Conservation (phyloP, 768 basidiomycete species). For the Crassisporium funariophilum region DNA sequence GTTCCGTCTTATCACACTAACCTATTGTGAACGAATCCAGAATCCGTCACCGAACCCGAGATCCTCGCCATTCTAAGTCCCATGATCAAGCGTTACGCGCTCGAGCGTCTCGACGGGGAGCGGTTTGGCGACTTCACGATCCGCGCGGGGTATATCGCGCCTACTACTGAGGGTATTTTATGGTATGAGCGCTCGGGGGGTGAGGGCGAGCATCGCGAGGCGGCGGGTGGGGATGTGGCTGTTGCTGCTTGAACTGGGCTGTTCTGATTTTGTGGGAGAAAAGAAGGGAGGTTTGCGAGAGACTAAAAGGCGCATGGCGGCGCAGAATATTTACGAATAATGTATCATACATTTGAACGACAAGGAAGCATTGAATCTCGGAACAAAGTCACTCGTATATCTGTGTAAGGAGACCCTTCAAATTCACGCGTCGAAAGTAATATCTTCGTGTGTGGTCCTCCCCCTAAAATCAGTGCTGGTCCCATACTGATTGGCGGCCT, state of each 20-base stretch:
- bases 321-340: too few relatives aligned
- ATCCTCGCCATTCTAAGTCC: constrained; percentile 86
- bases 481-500: too few relatives aligned
- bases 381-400: too few relatives aligned
- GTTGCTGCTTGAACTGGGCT: constrained; percentile 12
- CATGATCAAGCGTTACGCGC: constrained; percentile 93
- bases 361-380: too few relatives aligned
- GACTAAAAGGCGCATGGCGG: too few relatives aligned
- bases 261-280: too few relatives aligned
- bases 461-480: too few relatives aligned
- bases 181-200: constrained; percentile 90
- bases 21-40: constrained; percentile 34
- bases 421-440: too few relatives aligned
- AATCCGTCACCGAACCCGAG: constrained; percentile 88
- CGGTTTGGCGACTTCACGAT: constrained; percentile 96
- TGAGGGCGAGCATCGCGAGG: constrained; percentile 57
- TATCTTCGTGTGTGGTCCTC: too few relatives aligned
- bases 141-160: constrained; percentile 85
- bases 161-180: constrained; percentile 77
- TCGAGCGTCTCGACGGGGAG: constrained; percentile 86
- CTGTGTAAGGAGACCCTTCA: too few relatives aligned
- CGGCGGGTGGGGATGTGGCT: constrained; percentile 15
- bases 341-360: too few relatives aligned
- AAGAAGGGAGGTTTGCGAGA: too few relatives aligned
- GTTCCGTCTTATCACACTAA: not conserved